A percentile compares a stretch with the other conserved stretches of the same genome.
These are phyloP conservation scores for Monosporascus sp. DNA, from an alignment of 2,329 filamentous ascomycete genomes.

Conservation along the genomic window DNA sequence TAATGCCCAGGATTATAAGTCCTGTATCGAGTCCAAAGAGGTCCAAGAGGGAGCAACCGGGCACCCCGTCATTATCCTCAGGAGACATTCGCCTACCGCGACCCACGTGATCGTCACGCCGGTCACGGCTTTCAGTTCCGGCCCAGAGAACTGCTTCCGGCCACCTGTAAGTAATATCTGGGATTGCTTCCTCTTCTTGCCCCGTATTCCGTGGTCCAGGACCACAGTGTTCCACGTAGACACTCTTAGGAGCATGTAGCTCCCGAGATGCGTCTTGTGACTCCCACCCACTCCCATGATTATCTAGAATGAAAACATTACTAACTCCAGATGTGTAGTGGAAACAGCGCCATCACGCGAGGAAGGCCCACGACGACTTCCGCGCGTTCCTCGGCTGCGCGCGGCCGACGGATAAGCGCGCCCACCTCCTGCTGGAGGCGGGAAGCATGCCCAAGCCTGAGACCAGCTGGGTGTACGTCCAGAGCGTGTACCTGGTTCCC, in stretches of 20 bases:
- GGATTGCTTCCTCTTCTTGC: too few species aligned
- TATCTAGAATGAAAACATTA: too few species aligned
- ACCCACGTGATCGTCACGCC: not conserved
- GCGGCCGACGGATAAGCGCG: not conserved
- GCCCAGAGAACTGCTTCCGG: not conserved
- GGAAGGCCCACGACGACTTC: not conserved
- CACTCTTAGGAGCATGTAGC: too few species aligned
- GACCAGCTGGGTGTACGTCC: constrained; percentile 16
- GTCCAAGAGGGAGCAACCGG: not conserved
- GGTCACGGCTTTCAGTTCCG: not conserved
- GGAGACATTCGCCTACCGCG: not conserved
- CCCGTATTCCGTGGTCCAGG: too few species aligned
- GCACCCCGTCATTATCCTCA: not conserved
- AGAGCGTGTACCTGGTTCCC: constrained; percentile 12
- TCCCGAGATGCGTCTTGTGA: too few species aligned
- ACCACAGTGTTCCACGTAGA: too few species aligned
- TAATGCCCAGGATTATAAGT: not conserved
- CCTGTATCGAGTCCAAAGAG: not conserved
- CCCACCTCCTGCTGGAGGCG: not conserved
- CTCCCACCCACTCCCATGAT: too few species aligned
- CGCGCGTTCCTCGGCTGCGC: not conserved
- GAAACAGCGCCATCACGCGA: not conserved
- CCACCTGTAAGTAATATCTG: not conserved
- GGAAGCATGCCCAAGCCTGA: constrained; percentile 14
- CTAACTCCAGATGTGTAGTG: not conserved